Evolutionary conservation across 1,284 basidiomycete genomes (phyloP), one percentile per base, ranked within the genome.

Genomic region (Caloboletus firmus): DNA sequence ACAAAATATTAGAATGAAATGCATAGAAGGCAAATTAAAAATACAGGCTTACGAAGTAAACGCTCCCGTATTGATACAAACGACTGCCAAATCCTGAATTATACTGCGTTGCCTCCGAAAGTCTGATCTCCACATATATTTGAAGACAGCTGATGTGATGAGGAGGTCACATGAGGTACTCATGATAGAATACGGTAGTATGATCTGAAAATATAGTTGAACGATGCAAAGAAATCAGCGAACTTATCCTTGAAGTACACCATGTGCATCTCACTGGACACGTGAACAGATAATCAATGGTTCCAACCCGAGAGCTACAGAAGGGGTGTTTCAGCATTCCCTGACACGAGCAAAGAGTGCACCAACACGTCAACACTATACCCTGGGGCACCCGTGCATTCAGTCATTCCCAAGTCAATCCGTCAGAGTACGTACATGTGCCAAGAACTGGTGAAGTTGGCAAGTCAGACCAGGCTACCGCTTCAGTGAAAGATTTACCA

Each of bases 51-150:
- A 62, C 59, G 57, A 62, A 15, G 57, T 60, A 17, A 60, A 50
- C 4, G 30, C 35, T 17, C 59, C 58, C 31, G 47, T 60, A 20
- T 57, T 57, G 12, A 62, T 53, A 15, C 41, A 60, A 11, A 60
- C 26, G 4, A 60, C 13, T 2, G 59, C 59, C 39, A 62, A 8
- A 35, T 62, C 59, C 30, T 45, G 58, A n/a, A 61, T 51, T 5
- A 37, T 20, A 4, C 28, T 58, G 6, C 54, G 50, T 35, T 32
- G 37, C 26, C 35, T 52, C 13, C 57, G 60, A 20, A 62, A 60
- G 12, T 49, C 54, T 12, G 57, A 43, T 34, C 12, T 60, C 59
- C 53, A 61, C 57, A 62, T 41, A 15, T 60, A 60, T 24, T 24
- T 24, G 24, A 24, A 3, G 34, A 60, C 13, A 1, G 28, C 43